Evolutionary conservation across 768 basidiomycete species (phyloP).

Genomic region (Lactarius vividus): DNA sequence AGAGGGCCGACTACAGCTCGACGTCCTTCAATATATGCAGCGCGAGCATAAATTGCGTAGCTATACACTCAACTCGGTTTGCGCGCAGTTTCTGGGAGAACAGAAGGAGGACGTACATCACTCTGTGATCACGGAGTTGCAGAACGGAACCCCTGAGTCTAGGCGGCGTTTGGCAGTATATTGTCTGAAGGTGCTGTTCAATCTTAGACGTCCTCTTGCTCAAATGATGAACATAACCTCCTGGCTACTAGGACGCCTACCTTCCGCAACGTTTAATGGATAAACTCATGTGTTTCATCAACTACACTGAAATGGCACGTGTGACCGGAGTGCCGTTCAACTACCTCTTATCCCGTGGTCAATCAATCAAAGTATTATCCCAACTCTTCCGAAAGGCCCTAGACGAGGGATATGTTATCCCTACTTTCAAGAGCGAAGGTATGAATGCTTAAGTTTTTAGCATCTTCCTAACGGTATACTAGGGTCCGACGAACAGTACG

Average conservation of each 20-base stretch:
- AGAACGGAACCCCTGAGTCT: slow-evolving; percentile 95
- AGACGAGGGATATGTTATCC: slow-evolving; percentile 87
- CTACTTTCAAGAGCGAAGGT: slow-evolving; percentile 85
- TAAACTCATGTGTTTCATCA: slow-evolving; percentile 98
- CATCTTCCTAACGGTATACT: not conserved
- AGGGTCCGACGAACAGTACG: slow-evolving; percentile 96
- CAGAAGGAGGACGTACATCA: slow-evolving; percentile 99
- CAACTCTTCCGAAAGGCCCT: slow-evolving; percentile 94
- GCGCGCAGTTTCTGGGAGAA: slow-evolving; percentile 95
- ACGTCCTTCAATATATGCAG: slow-evolving; percentile 97
- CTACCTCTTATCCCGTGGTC: slow-evolving; percentile 87
- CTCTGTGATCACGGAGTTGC: slow-evolving; percentile 96
- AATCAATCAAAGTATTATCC: slow-evolving; percentile 98
- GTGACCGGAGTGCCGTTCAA: slow-evolving; percentile 99
- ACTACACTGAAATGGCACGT: slow-evolving; percentile 98
- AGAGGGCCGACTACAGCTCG: slow-evolving; percentile 92
- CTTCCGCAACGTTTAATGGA: slow-evolving; percentile 94
- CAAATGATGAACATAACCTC: not conserved
- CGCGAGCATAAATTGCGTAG: slow-evolving; percentile 96
- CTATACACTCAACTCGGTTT: slow-evolving; percentile 97
- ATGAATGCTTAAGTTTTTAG: slow-evolving; percentile 9
- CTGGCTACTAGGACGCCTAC: slow-evolving; percentile 78
- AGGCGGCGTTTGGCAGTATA: slow-evolving; percentile 92
- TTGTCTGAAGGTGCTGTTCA: slow-evolving; percentile 82
- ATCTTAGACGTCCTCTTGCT: not conserved